A percentile compares a stretch with the other conserved stretches of the same genome.
phyloP scores from a whole-genome alignment of 2,329 filamentous ascomycete species.

The Cryphonectria japonica region DNA sequence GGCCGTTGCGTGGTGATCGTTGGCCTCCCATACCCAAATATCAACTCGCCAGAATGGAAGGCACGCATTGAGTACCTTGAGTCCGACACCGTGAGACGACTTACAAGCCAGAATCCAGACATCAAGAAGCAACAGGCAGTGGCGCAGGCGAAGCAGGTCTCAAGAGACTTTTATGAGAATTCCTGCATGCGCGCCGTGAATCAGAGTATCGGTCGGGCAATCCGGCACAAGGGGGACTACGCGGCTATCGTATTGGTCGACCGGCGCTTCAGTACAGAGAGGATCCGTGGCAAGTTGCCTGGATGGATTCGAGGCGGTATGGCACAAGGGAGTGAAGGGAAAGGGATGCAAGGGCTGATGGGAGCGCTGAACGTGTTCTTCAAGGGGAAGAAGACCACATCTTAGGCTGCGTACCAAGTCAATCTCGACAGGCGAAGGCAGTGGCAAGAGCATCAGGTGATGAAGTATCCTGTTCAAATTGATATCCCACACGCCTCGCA shows the following conservation, averaged over 20 bases:
- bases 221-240: conserved; percentile 86
- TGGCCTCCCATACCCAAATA: conserved; percentile 90
- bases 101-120: conserved; percentile 31
- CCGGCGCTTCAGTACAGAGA: conserved; percentile 71
- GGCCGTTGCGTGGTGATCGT: conserved; percentile 91
- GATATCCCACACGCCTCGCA: no score
- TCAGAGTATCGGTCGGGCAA: conserved; percentile 91
- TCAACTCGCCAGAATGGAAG: conserved; percentile 88
- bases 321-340: conserved; percentile 51
- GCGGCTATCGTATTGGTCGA: conserved; percentile 89
- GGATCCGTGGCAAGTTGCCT: conserved; percentile 80
- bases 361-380: conserved; percentile 62
- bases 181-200: conserved; percentile 96
- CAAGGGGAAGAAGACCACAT: conserved; percentile 47
- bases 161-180: conserved; percentile 88
- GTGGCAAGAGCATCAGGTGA: neutral
- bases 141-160: conserved; percentile 55
- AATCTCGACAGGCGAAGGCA: neutral
- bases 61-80: conserved; percentile 89
- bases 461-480: neutral
- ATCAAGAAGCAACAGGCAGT: conserved; percentile 38
- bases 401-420: neutral
- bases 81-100: conserved; percentile 50
- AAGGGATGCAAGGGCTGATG: conserved; percentile 62
- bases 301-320: conserved; percentile 84